phyloP scores from a whole-genome alignment of 2,329 filamentous ascomycete genomes.

The Ophiocordyceps sinensis region DNA sequence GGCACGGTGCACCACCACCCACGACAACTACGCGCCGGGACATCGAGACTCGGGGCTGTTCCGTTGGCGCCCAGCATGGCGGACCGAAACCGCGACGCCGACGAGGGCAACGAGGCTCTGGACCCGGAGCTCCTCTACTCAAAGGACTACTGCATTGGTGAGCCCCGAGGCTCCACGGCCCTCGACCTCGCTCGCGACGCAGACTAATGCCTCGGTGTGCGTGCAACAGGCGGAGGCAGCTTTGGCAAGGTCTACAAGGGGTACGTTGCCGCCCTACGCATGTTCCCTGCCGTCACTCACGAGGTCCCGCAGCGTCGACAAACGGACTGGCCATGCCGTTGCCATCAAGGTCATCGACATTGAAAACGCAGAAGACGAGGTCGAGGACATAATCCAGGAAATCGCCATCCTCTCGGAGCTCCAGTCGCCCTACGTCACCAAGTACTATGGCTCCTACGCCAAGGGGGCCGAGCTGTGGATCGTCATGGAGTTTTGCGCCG shows the following conservation, averaged over 20 bases:
- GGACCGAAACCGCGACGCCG: constrained; percentile 31
- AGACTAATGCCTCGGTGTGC: neutral
- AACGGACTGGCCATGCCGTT: constrained; percentile 80
- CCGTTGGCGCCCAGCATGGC: constrained; percentile 22
- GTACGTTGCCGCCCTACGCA: constrained; percentile 23
- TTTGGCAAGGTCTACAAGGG: constrained; percentile 99
- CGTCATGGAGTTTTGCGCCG: constrained; percentile 98
- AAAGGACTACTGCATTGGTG: constrained; percentile 81
- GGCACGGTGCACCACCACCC: neutral
- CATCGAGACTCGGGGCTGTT: neutral
- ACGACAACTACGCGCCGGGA: neutral
- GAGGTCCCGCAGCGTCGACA: constrained; percentile 55
- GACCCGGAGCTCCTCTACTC: constrained; percentile 89
- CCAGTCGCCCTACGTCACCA: constrained; percentile 90
- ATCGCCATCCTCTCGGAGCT: constrained; percentile 95
- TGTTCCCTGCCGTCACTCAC: neutral
- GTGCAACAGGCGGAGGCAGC: constrained; percentile 68
- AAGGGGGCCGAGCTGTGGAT: constrained; percentile 98
- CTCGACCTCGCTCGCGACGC: too few species aligned
- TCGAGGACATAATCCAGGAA: constrained; percentile 98
- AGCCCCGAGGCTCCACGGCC: constrained; percentile 9
- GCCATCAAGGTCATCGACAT: constrained; percentile 99
- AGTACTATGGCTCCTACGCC: constrained; percentile 93
- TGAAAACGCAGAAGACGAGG: constrained; percentile 96
- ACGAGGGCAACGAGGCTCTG: constrained; percentile 34